phyloP scores from a whole-genome alignment of 352 stramenopile species.

The Globisporangium barbulae region DNA sequence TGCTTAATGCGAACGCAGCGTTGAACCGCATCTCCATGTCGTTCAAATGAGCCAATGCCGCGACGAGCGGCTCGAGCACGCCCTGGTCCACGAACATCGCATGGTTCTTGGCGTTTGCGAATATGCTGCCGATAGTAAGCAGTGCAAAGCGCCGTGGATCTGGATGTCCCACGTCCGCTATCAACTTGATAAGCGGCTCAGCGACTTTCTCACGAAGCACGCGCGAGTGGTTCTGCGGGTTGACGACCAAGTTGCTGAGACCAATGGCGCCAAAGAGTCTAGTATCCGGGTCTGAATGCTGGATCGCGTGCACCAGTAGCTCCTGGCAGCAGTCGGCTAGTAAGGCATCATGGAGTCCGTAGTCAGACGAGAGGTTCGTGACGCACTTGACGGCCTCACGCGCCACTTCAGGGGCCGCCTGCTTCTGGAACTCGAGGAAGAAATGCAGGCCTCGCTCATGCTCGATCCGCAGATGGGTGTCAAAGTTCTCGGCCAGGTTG shows the following conservation, averaged over 20 bases:
- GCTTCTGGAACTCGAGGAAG: constrained; percentile 63
- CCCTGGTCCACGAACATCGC: constrained; percentile 60
- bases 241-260: constrained; percentile 89
- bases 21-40: constrained; percentile 93
- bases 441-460: constrained; percentile 71
- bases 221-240: constrained; percentile 73
- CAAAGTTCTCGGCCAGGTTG: constrained; percentile 92
- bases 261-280: constrained; percentile 87
- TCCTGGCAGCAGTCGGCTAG: constrained; percentile 77
- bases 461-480: constrained; percentile 85
- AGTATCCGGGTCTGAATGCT: constrained; percentile 57
- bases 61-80: constrained; percentile 69
- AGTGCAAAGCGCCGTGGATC: constrained; percentile 79
- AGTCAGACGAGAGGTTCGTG: constrained; percentile 76
- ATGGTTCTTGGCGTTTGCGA: constrained; percentile 65
- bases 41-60: constrained; percentile 53
- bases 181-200: constrained; percentile 51
- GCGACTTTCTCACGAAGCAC: constrained; percentile 67
- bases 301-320: constrained; percentile 73
- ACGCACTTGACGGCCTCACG: constrained; percentile 76
- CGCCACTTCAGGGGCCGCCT: constrained; percentile 29
- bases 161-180: constrained; percentile 28
- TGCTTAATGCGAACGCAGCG: constrained; percentile 91
- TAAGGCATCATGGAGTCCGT: constrained; percentile 82
- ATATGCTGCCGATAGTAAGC: constrained; percentile 83